Evolutionary conservation across 306 rosid species (phyloP).

Genomic region (Medicago lupulina): DNA sequence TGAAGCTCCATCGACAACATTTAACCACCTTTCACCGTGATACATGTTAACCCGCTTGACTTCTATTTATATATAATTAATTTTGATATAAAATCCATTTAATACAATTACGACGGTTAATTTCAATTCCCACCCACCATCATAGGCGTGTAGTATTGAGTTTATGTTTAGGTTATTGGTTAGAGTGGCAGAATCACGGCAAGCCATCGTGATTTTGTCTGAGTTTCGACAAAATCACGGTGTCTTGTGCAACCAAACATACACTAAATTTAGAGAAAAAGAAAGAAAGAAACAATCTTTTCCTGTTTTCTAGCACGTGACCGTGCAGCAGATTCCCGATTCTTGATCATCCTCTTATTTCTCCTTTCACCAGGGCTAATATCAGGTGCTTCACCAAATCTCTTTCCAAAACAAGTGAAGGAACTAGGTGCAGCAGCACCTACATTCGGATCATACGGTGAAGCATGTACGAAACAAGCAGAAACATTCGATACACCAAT

Average conservation of each 20-base stretch:
- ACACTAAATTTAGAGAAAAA: not conserved
- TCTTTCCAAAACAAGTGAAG: conserved; percentile 48
- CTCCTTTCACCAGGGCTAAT: conserved; percentile 43
- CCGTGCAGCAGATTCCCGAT: conserved; percentile 93
- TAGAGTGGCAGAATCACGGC: too few relatives aligned
- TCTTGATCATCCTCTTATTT: conserved; percentile 88
- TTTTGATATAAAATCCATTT: too few relatives aligned
- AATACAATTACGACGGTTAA: too few relatives aligned
- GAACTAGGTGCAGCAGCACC: not conserved
- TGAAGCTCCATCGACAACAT: too few relatives aligned
- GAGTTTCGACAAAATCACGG: too few relatives aligned
- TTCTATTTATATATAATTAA: too few relatives aligned
- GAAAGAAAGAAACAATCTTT: conserved; percentile 1
- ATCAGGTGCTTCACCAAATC: conserved; percentile 47
- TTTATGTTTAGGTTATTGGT: too few relatives aligned
- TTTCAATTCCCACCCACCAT: too few relatives aligned
- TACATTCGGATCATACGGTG: conserved; percentile 10
- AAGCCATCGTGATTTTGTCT: too few relatives aligned
- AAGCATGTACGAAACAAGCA: not conserved
- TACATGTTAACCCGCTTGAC: too few relatives aligned
- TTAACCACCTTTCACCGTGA: too few relatives aligned
- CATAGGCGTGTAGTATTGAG: too few relatives aligned
- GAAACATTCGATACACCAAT: not conserved
- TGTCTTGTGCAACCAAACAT: not conserved
- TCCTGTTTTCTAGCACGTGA: conserved; percentile 95